Evolutionary conservation across 2,329 filamentous ascomycete species (phyloP).

Genomic region (Sclerotinia nivalis): DNA sequence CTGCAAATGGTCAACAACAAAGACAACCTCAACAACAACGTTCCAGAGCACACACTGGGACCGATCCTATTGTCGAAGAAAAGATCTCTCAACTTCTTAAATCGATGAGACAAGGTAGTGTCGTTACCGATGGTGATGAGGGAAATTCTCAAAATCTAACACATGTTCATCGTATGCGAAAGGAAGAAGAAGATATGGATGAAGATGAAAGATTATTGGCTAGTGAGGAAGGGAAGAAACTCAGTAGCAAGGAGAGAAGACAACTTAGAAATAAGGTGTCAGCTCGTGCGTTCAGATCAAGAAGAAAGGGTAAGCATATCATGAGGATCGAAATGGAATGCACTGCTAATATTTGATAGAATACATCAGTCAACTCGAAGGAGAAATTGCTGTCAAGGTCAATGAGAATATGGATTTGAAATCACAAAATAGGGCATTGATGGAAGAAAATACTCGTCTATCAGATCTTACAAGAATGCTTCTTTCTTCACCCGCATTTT

Average conservation of each 20-base stretch:
- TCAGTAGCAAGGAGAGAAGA: constrained; percentile 95
- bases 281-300: constrained; percentile 93
- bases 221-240: constrained; percentile 98
- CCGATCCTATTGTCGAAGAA: constrained; percentile 79
- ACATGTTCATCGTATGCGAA: constrained; percentile 74
- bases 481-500: constrained; percentile 78
- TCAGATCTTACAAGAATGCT: constrained; percentile 79
- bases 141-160: constrained; percentile 50
- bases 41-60: constrained; percentile 43
- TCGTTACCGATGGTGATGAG: constrained; percentile 55
- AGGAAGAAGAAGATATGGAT: constrained; percentile 98
- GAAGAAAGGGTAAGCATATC: constrained; percentile 80
- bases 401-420: constrained; percentile 82
- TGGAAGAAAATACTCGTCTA: constrained; percentile 82
- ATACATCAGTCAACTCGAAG: constrained; percentile 94
- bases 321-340: neutral
- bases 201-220: constrained; percentile 91
- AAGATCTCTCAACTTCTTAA: constrained; percentile 91
- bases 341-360: constrained; percentile 65
- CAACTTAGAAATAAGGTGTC: constrained; percentile 99
- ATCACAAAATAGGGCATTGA: constrained; percentile 75
- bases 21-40: constrained; percentile 45
- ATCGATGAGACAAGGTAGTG: constrained; percentile 75
- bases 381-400: constrained; percentile 79
- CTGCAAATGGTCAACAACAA: constrained; percentile 44